Base-by-base conservation (phyloP, 768 basidiomycete genomes). In the Tylopilus vinaceipallidus region DNA sequence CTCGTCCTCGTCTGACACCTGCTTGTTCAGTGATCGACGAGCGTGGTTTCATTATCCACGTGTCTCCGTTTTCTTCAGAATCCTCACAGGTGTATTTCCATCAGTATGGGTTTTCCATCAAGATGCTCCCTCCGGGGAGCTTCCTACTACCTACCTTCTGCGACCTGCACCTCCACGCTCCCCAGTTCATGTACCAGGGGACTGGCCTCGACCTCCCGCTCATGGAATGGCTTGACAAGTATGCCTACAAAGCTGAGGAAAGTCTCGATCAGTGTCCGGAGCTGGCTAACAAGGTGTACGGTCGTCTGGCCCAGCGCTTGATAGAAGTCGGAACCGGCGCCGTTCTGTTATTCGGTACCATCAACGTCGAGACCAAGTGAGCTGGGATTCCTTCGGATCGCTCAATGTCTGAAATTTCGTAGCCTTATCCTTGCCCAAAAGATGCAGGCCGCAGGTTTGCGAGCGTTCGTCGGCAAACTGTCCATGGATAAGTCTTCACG, bases 121-220 rank as follows among this genome's bases (percentile, higher is more conserved):
- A 71, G 33, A 61, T 54, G 6, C 60, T 87, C 12, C 78, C 79
- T 3, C 26, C 47, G 9, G 82, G 83, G n/a, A 76, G 71, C 45
- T 90, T 93, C 60, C 49, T 93, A 35, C 54, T 88, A n/a, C 89
- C 91, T 2, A 80, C 83, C 0, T 94, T 92, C 66, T 82, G 79
- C 49, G 91, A 94, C 65, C 73, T 91, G 5, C 91, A 94, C 61
- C 75, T 93, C 0, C 92, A 95, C 63, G 91, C 91, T 0, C 89
- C 92, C 1, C 93, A 95, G 62, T 93, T 88, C 63, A 73, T 93
- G 29, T 94, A 92, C 52, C 86, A 91, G 48, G 93, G 93, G 3
- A 91, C 82, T 1, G 91, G 92, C 0, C 75, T 94, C 4, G 88
- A 95, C 64, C 76, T 91, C 2, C 88, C 91, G 4, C 69, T 93